Conservation (phyloP, 225 moss, liverwort and hornwort genomes). For the Sphagnum tenellum region DNA sequence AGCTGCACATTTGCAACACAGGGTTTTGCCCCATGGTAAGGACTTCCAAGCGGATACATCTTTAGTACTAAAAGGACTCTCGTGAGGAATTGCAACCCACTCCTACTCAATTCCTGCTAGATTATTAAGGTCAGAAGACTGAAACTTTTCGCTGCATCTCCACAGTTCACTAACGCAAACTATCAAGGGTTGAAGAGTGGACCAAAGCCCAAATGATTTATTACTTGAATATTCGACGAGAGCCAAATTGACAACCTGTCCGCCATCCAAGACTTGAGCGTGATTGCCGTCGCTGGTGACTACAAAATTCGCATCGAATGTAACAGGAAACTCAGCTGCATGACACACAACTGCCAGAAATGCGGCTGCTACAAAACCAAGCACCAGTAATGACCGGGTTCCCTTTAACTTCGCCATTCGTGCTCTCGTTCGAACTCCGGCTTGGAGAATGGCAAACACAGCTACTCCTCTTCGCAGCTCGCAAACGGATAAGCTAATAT, state of each 20-base stretch:
- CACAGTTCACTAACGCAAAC: no score
- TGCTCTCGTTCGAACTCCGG: no score
- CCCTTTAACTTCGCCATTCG: no score
- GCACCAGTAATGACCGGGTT: no score
- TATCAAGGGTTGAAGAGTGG: background rate
- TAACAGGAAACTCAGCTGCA: constrained; percentile 11
- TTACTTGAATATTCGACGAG: constrained; percentile 39
- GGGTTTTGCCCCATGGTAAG: background rate
- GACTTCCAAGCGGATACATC: background rate
- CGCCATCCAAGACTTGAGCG: constrained; percentile 31
- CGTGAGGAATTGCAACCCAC: background rate
- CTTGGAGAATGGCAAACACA: no score
- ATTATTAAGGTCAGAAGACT: background rate
- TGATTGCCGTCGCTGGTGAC: constrained; percentile 34
- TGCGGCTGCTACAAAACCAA: background rate
- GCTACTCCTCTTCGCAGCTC: no score
- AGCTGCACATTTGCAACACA: constrained; percentile 17
- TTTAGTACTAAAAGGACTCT: background rate
- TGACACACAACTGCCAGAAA: constrained; percentile 15
- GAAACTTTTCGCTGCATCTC: no score
- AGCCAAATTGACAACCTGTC: constrained; percentile 33
- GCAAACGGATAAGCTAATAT: no score
- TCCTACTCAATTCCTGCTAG: background rate
- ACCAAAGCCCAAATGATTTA: background rate
- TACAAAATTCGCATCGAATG: constrained; percentile 30